Evolutionary conservation across 2,329 filamentous ascomycete species (phyloP).

Genomic region (Cladophialophora yegresii): DNA sequence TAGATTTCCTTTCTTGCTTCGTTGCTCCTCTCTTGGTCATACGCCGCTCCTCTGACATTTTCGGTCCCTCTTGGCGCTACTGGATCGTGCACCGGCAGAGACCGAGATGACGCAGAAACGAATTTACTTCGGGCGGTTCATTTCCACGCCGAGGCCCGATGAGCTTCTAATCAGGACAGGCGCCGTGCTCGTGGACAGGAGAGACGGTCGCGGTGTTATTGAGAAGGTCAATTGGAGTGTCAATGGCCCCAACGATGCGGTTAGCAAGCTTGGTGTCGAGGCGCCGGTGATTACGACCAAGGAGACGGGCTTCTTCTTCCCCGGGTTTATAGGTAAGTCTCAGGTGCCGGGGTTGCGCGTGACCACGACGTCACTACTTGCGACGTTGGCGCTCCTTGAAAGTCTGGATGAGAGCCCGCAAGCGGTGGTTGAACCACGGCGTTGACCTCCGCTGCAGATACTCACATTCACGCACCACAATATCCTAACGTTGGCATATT

Average conservation of each 20-base stretch:
- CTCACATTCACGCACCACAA: slow-evolving; percentile 92
- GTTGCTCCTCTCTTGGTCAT: neutral
- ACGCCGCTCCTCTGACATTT: neutral
- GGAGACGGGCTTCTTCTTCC: slow-evolving; percentile 37
- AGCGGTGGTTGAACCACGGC: neutral
- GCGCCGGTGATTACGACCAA: slow-evolving; percentile 25
- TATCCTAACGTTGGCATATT: slow-evolving; percentile 95
- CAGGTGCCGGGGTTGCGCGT: neutral
- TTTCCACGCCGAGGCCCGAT: slow-evolving; percentile 33
- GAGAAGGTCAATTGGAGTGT: slow-evolving; percentile 34
- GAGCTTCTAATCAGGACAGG: slow-evolving; percentile 33
- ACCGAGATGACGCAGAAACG: slow-evolving; percentile 17
- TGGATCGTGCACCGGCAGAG: neutral
- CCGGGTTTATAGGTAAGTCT: slow-evolving; percentile 39
- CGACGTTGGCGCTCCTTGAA: neutral
- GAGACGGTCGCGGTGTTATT: slow-evolving; percentile 32
- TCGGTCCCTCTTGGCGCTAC: neutral
- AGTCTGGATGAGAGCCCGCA: neutral
- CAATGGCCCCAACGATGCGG: slow-evolving; percentile 26
- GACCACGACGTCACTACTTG: neutral
- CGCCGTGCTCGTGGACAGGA: slow-evolving; percentile 33
- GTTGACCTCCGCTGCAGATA: slow-evolving; percentile 60
- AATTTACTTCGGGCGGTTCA: slow-evolving; percentile 36
- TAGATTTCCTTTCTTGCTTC: neutral
- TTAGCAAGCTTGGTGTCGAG: slow-evolving; percentile 30